Evolutionary conservation across 1,284 basidiomycete genomes (phyloP).

Genomic region (Papiliotrema laurentii): DNA sequence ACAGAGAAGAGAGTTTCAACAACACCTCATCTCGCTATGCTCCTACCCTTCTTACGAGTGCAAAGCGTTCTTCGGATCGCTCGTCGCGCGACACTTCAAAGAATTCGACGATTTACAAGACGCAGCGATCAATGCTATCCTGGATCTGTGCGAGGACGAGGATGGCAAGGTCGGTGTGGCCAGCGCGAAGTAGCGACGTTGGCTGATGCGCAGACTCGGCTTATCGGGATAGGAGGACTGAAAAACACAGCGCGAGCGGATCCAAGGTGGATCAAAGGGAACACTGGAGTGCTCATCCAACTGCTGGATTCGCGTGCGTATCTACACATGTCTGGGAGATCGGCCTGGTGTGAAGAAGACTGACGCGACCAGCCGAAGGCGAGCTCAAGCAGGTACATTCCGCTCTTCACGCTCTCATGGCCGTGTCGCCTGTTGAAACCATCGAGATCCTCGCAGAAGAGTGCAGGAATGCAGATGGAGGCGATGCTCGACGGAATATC

Average conservation of each 20-base stretch:
- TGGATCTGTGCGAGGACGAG: conserved; percentile 38
- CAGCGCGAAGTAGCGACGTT: not conserved
- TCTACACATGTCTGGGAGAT: not conserved
- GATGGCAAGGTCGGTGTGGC: conserved; percentile 21
- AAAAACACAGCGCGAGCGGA: conserved; percentile 31
- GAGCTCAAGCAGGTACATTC: conserved; percentile 23
- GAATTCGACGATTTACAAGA: conserved; percentile 36
- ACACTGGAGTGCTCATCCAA: conserved; percentile 34
- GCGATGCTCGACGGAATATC: conserved; percentile 27
- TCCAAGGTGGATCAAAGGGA: conserved; percentile 33
- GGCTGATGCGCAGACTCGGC: conserved; percentile 13
- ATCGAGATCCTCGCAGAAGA: conserved; percentile 29
- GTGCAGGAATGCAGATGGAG: conserved; percentile 25
- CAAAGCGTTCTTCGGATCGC: conserved; percentile 23
- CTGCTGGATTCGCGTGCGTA: conserved; percentile 31
- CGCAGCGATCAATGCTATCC: conserved; percentile 26
- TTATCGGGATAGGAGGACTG: conserved; percentile 31
- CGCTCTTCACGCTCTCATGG: conserved; percentile 18
- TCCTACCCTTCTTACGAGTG: conserved; percentile 13
- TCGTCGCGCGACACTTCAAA: conserved; percentile 21
- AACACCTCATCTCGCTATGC: conserved; percentile 21
- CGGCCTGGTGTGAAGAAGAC: too few relatives aligned
- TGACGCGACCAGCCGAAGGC: conserved; percentile 15
- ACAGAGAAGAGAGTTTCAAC: conserved; percentile 9
- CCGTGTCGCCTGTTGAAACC: conserved; percentile 20